Percentiles rank a stretch among this genome's conserved stretches.
Evolutionary conservation across 2,329 filamentous ascomycete genomes (phyloP).

Genomic region (Cyclaneusma minus): DNA sequence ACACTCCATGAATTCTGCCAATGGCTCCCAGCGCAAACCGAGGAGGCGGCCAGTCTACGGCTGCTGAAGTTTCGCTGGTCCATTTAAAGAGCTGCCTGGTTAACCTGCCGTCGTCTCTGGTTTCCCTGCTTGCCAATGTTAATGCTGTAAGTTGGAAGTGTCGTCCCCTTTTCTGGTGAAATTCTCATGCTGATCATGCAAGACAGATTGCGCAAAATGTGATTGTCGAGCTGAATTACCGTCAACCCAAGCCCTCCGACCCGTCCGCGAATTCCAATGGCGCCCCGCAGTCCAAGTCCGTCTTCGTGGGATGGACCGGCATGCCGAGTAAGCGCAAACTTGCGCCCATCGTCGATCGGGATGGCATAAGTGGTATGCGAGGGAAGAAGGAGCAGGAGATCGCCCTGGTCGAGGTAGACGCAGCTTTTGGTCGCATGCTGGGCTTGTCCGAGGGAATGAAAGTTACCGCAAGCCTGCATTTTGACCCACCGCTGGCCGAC

Average conservation of each 20-base stretch:
- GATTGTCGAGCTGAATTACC: slow-evolving; percentile 77
- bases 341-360: slow-evolving; percentile 56
- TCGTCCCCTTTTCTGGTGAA: no score
- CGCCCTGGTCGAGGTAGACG: slow-evolving; percentile 71
- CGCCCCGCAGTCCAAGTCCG: slow-evolving; percentile 42
- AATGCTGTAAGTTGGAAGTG: slow-evolving; percentile 75
- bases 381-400: slow-evolving; percentile 62
- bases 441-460: slow-evolving; percentile 72
- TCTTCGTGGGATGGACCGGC: slow-evolving; percentile 92
- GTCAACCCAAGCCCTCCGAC: slow-evolving; percentile 32
- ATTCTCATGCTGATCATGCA: slow-evolving; percentile 9
- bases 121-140: slow-evolving; percentile 71
- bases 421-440: slow-evolving; percentile 62
- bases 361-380: slow-evolving; percentile 49
- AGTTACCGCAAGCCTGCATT: slow-evolving; percentile 55
- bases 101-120: slow-evolving; percentile 75
- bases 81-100: slow-evolving; percentile 90
- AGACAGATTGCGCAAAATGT: slow-evolving; percentile 82
- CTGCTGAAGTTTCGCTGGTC: slow-evolving; percentile 71
- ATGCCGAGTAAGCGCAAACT: slow-evolving; percentile 86
- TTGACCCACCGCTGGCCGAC: slow-evolving; percentile 81
- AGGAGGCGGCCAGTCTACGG: slow-evolving; percentile 43
- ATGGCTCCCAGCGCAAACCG: no score
- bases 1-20: no score
- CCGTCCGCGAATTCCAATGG: slow-evolving; percentile 28